Conservation (phyloP, 73 alveolate species). For the Paramecium bursaria region DNA sequence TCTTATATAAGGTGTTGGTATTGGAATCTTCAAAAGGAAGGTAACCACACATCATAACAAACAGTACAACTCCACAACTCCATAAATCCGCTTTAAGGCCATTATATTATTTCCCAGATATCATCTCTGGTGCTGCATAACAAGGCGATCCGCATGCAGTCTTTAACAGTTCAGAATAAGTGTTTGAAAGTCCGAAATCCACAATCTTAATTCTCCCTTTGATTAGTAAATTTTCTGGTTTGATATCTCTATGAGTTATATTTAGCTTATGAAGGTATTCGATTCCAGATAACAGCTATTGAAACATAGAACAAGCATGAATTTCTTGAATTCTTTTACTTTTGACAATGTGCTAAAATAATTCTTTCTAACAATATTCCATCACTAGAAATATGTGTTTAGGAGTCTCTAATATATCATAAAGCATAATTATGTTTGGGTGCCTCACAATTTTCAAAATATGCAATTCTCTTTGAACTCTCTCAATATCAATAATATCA, state of each 20-base stretch:
- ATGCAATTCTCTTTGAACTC: conserved; percentile 82
- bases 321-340: conserved; percentile 75
- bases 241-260: conserved; percentile 91
- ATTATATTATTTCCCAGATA: conserved; percentile 80
- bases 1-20: conserved; percentile 86
- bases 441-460: conserved; percentile 79
- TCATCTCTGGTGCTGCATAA: conserved; percentile 96
- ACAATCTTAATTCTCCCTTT: conserved; percentile 83
- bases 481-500: conserved; percentile 82
- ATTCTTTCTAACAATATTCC: conserved; percentile 89
- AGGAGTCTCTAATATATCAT: conserved; percentile 75
- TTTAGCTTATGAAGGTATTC: conserved; percentile 84
- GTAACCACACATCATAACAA: conserved; percentile 93
- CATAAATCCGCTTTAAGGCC: conserved; percentile 87
- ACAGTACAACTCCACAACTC: conserved; percentile 93
- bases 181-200: conserved; percentile 89
- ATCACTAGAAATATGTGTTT: conserved; percentile 81
- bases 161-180: conserved; percentile 71
- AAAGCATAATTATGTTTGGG: conserved; percentile 84
- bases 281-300: conserved; percentile 91
- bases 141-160: conserved; percentile 94
- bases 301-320: conserved; percentile 89
- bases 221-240: conserved; percentile 92
- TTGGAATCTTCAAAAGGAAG: conserved; percentile 94
- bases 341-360: conserved; percentile 83